Evolutionary conservation across 2,329 filamentous ascomycete species (phyloP), one percentile per base, ranked within the genome.

Genomic region (Exophiala sp.): DNA sequence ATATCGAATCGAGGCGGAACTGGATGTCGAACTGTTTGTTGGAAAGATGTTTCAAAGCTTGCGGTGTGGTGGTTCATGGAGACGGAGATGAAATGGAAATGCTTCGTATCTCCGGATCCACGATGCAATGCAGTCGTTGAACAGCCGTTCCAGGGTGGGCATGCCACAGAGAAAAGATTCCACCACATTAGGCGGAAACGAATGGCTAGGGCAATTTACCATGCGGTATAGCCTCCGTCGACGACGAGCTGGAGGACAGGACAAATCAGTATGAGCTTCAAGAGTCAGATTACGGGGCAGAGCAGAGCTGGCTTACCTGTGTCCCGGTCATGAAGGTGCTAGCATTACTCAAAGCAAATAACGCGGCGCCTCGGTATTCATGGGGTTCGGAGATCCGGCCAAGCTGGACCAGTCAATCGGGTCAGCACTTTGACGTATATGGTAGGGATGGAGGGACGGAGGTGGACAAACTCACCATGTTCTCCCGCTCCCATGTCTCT

Each of bases 341-440:
- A 6, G 72, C 72, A 54, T 74, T 71, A 49, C 70, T 73, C 24
- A 74, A 59, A 52, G 74, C 61, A 57, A 73, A 74, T 30, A 74
- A 67, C 1, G 71, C 70, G 1, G 71, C 70, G 4, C 72, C 83
- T 42, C 83, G 78, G 66, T 85, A 87, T 65, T 89, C 85, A 42
- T 81, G 73, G 0, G 85, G 83, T 18, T 68, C 70, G 62, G 82
- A 85, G 52, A 88, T 71, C 27, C 81, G 76, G 22, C 78, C 81
- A 19, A 54, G 44, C 53, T 56, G 30, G 29, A 43, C 6, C 24
- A 27, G 6, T 10, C 24, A 10, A 6, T 27, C 5, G 24, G 6
- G 10, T 27, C n/a, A n/a, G n/a, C n/a, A n/a, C n/a, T n/a, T n/a
- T n/a, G n/a, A n/a, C n/a, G n/a, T n/a, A n/a, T n/a, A n/a, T n/a